Base-by-base conservation (phyloP, 441 rosid species). In the Jatropha podagrica region DNA sequence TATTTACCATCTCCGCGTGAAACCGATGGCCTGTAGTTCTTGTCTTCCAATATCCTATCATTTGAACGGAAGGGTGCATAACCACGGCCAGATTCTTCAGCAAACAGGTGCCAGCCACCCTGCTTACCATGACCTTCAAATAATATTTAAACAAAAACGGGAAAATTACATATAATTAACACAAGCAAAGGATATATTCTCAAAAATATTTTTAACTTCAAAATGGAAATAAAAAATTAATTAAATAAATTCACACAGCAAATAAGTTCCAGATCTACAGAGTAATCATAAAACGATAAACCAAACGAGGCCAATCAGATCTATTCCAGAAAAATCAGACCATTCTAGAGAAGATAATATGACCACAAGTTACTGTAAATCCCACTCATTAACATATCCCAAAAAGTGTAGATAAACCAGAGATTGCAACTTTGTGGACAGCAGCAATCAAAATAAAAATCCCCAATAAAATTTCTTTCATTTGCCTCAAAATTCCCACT, bases 111-210 rank as follows among this genome's bases (percentile, higher is more conserved):
- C 87, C 95, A 91, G 51, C 88, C 90, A 76, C 95, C 96, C 89
- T 88, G 96, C 97, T 90, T 94, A 85, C 89, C 93, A 83, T 92
- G 92, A 89, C 97, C 98, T 94, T 89, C 86, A 89, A 77, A 74
- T 69, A 83, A 74, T 77, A 80, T 78, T 78, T 69, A 72, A 82
- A 81, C 42, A 77, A 83, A 75, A 72, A 77, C 71, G 41, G 40
- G 65, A 67, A 77, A 83, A 51, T 64, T 42, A 58, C 78, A 80
- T 71, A 68, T 70, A 69, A 83, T 78, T 71, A 77, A 80, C 55
- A 80, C 27, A 81, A 41, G 49, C 71, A 73, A 58, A 69, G 60
- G 18, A 71, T 41, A 76, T 52, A 68, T 68, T 61, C 75, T 65
- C 60, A 40, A 44, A 17, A 58, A 64, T 32, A 55, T 9, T 72